phyloP scores from a whole-genome alignment of 495 filamentous ascomycete genomes.

The Immersiella caudata region DNA sequence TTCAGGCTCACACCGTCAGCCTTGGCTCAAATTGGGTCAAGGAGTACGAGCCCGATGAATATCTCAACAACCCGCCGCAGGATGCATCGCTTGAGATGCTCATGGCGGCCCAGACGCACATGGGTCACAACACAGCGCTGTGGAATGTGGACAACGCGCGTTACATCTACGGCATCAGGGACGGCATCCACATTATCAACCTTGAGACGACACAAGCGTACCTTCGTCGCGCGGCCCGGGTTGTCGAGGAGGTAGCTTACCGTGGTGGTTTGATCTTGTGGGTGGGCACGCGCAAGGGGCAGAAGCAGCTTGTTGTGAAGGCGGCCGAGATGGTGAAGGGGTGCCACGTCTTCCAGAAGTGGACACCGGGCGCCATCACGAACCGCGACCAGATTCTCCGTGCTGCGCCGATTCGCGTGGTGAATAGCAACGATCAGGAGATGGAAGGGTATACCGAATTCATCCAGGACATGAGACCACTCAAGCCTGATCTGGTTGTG shows the following conservation, averaged over 20 bases:
- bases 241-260: conserved; percentile 84
- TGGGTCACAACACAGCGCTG: conserved; percentile 87
- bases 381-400: conserved; percentile 87
- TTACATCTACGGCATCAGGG: conserved; percentile 91
- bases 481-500: conserved; percentile 90
- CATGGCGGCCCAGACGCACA: conserved; percentile 85
- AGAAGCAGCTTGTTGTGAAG: conserved; percentile 74
- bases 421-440: conserved; percentile 70
- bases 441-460: conserved; percentile 67
- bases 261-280: conserved; percentile 86
- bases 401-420: conserved; percentile 64
- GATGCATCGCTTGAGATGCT: conserved; percentile 90
- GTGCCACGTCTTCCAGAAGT: conserved; percentile 91
- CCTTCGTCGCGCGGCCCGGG: conserved; percentile 83
- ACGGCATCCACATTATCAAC: conserved; percentile 91
- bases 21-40: conserved; percentile 58
- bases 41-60: conserved; percentile 67
- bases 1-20: conserved; percentile 37
- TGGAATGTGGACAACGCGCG: conserved; percentile 96
- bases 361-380: conserved; percentile 90
- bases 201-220: conserved; percentile 85
- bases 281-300: conserved; percentile 80
- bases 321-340: conserved; percentile 76
- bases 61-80: conserved; percentile 71
- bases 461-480: conserved; percentile 59